Conservation (phyloP, 2,329 filamentous ascomycete genomes). For the Tolypocladium amazonense region DNA sequence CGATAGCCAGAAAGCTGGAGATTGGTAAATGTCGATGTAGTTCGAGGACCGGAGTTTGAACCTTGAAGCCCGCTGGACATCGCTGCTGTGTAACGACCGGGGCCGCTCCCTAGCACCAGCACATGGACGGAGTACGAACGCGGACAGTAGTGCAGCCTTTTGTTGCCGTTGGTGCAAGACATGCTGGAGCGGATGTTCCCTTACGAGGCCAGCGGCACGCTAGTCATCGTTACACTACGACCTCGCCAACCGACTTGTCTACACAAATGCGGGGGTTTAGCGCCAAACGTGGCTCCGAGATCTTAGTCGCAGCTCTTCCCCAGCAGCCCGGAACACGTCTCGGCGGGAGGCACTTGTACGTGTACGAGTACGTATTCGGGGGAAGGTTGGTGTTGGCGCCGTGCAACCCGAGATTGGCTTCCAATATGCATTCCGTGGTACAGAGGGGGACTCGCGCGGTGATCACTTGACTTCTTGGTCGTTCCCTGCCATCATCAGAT, state of each 20-base stretch:
- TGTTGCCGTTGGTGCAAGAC: neutral
- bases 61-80: neutral
- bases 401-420: neutral
- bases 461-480: neutral
- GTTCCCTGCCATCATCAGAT: neutral
- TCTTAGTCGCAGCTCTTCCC: neutral
- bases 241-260: neutral
- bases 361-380: neutral
- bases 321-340: neutral
- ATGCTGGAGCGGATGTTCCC: neutral
- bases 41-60: neutral
- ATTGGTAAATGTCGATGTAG: neutral
- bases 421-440: neutral
- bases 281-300: neutral
- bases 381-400: neutral
- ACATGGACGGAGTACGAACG: too few species aligned
- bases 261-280: neutral
- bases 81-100: neutral
- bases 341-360: neutral
- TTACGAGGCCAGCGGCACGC: neutral
- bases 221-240: neutral
- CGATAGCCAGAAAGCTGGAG: neutral
- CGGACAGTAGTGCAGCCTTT: neutral
- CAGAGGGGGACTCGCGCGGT: neutral
- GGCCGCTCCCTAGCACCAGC: neutral